Evolutionary conservation across 2,329 filamentous ascomycete species (phyloP), one percentile per base, ranked within the genome.

Genomic region (Moelleriella libera): DNA sequence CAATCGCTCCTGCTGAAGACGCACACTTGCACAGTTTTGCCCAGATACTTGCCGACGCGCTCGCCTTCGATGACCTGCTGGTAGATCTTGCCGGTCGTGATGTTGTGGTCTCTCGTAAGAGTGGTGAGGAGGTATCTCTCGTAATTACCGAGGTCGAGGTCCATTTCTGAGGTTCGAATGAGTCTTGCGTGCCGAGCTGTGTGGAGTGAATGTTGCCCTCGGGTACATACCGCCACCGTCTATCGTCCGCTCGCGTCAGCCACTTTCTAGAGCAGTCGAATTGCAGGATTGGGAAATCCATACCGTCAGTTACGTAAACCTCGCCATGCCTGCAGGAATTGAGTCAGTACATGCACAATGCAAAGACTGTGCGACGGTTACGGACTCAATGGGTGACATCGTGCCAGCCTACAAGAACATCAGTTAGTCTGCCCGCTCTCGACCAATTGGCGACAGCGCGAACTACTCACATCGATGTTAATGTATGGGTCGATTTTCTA

Each of bases 41-140:
- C 90, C 10, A 97, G 76, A 58, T 95, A 97, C 76, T 68, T 60
- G 79, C 76, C 50, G 78, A 80, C 59, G 88, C 79, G 46, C 51
- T 61, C 34, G 8, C 47, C 46, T 29, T 28, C 34, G 53, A 48
- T 29, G 41, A 30, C 21, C 39, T 44, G 50, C 29, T 87, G 76
- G 68, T 96, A 97, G 56, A 97, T 88, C 71, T 97, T 96, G 61
- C 92, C 92, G 5, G 90, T 95, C 4, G 92, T 98, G 66, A 98
- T 94, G 67, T 97, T 97, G 71, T 90, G 88, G 57, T 95, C 88
- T 51, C 82, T 75, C 7, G 80, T 87, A 51, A 97, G 74, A 48
- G 82, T 85, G 54, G 90, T 82, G 59, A 83, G 82, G 47, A 95
- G 80, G 62, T 94, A 94, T 37, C 71, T 59, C 57, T 77, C 73